These are phyloP conservation scores for Fusarium sp. DNA, from an alignment of 2,329 filamentous ascomycete genomes.

Conservation along the genomic window DNA sequence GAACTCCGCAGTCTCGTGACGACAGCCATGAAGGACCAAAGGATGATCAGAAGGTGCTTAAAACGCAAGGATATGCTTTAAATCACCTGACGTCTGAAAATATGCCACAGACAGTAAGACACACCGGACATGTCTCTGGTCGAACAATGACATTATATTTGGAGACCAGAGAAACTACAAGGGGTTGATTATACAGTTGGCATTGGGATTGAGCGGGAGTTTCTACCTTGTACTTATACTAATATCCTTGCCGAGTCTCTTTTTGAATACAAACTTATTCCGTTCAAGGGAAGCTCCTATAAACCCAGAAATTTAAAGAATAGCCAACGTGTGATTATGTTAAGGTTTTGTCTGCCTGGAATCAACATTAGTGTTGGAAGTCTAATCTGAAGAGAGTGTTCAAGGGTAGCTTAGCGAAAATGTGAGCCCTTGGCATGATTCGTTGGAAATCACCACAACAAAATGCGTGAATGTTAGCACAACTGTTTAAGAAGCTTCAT, in stretches of 20 bases:
- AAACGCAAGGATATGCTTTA: no score
- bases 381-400: background rate
- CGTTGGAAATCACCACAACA: background rate
- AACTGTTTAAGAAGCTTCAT: background rate
- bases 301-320: background rate
- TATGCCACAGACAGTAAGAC: background rate
- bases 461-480: no score
- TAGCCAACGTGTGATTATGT: background rate
- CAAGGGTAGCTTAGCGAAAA: background rate
- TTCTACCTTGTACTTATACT: no score
- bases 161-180: no score
- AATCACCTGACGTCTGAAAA: background rate
- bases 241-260: background rate
- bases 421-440: background rate
- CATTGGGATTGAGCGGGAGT: background rate
- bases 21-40: background rate
- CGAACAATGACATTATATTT: no score
- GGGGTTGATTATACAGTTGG: background rate
- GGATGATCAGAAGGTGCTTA: accelerated
- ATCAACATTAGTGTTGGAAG: background rate
- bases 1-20: background rate
- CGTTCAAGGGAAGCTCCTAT: background rate
- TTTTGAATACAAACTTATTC: background rate
- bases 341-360: background rate
- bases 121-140: no score